Evolutionary conservation across 2,329 filamentous ascomycete genomes (phyloP).

Genomic region (Fusarium concolor): DNA sequence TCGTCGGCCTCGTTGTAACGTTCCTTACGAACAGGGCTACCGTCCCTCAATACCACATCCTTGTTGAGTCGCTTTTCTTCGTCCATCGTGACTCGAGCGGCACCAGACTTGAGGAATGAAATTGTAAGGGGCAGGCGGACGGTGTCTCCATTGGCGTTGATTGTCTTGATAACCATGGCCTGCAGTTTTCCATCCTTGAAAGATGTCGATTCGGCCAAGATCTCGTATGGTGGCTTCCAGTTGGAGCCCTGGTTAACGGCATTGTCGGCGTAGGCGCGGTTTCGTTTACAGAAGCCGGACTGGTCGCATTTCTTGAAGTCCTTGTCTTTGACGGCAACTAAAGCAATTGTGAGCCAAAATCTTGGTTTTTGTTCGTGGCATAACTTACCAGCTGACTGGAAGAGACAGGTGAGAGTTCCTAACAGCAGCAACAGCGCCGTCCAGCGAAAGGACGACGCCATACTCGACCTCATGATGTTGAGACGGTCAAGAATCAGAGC

Average conservation of each 20-base stretch:
- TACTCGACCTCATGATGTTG: constrained; percentile 62
- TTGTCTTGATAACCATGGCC: constrained; percentile 83
- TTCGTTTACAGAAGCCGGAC: constrained; percentile 96
- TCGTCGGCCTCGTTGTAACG: constrained; percentile 92
- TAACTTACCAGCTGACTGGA: constrained; percentile 72
- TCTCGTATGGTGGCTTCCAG: constrained; percentile 84
- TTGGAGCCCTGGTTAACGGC: constrained; percentile 71
- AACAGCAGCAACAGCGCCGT: constrained; percentile 71
- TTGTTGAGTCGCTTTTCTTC: constrained; percentile 91
- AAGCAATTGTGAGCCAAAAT: constrained; percentile 32
- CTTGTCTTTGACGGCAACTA: constrained; percentile 90
- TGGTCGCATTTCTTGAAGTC: constrained; percentile 98
- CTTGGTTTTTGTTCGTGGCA: too few relatives aligned
- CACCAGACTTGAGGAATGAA: constrained; percentile 90
- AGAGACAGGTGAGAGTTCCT: constrained; percentile 67
- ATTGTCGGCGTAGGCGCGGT: constrained; percentile 87
- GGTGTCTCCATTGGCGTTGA: constrained; percentile 71
- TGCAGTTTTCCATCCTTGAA: constrained; percentile 85
- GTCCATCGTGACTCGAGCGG: constrained; percentile 87
- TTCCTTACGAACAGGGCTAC: constrained; percentile 87
- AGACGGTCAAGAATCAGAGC: constrained; percentile 32
- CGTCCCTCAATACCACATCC: constrained; percentile 87
- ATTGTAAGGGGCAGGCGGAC: constrained; percentile 85
- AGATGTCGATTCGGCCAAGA: constrained; percentile 76
- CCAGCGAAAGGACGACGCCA: constrained; percentile 70